A percentile compares a stretch with the other conserved stretches of the same genome.
These are phyloP conservation scores for Neurospora sp. DNA, from an alignment of 495 filamentous ascomycete species.

Conservation along the genomic window DNA sequence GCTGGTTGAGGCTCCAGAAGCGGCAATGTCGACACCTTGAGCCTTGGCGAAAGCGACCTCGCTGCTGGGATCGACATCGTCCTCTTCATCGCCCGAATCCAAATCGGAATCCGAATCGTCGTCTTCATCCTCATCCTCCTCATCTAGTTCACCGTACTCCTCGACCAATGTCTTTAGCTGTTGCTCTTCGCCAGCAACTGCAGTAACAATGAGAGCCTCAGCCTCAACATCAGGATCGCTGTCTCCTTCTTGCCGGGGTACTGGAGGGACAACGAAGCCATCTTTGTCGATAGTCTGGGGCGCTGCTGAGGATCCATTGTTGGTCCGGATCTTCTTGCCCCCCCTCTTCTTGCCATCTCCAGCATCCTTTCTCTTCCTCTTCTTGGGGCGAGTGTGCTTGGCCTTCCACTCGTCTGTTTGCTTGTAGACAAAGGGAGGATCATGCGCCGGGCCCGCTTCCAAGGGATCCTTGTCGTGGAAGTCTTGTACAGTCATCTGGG, in stretches of 20 bases:
- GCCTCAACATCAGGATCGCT: conserved; percentile 2
- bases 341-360: conserved; percentile 20
- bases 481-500: conserved; percentile 72
- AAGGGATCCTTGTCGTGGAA: conserved; percentile 58
- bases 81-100: background rate
- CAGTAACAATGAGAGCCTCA: conserved; percentile 7
- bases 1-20: background rate
- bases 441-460: conserved; percentile 36
- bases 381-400: conserved; percentile 29
- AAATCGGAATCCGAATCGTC: conserved; percentile 10
- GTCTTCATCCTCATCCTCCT: conserved; percentile 21
- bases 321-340: conserved; percentile 7
- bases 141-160: conserved; percentile 26
- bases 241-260: conserved; percentile 9
- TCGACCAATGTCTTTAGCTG: conserved; percentile 20
- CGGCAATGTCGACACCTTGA: conserved; percentile 18
- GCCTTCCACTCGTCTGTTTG: conserved; percentile 42
- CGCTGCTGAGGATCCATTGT: conserved; percentile 14
- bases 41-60: conserved; percentile 24
- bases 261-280: conserved; percentile 19
- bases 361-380: conserved; percentile 30
- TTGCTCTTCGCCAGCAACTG: conserved; percentile 1
- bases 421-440: conserved; percentile 76
- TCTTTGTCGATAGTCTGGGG: conserved; percentile 16
- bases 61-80: conserved; percentile 17